Evolutionary conservation across 148 eudicot species (phyloP).

Genomic region (Persicaria tinctoria): DNA sequence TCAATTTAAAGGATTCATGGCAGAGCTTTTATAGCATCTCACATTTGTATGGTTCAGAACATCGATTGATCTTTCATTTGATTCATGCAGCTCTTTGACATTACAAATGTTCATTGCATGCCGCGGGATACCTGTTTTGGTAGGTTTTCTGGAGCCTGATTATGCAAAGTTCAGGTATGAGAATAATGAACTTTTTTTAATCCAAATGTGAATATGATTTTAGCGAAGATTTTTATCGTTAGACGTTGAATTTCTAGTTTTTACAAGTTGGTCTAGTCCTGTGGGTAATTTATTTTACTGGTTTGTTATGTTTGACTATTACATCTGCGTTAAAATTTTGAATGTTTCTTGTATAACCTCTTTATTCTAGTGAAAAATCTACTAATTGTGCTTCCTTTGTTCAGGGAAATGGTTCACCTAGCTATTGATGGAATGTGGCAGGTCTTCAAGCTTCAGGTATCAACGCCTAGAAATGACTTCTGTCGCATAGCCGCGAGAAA

Average conservation of each 20-base stretch:
- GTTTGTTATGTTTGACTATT: background rate
- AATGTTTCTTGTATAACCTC: background rate
- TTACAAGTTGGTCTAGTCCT: background rate
- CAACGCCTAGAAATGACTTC: slow-evolving; percentile 87
- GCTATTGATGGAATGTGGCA: slow-evolving; percentile 99
- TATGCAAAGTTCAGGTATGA: slow-evolving; percentile 84
- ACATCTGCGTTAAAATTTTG: background rate
- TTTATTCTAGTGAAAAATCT: background rate
- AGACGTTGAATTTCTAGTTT: too few relatives aligned
- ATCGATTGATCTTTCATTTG: background rate
- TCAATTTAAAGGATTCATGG: background rate
- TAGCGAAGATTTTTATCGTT: too few relatives aligned
- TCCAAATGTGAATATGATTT: background rate
- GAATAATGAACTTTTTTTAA: background rate
- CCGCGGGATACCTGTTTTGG: slow-evolving; percentile 93
- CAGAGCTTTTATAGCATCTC: slow-evolving; percentile 1
- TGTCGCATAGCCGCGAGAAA: slow-evolving; percentile 92
- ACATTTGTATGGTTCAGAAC: background rate
- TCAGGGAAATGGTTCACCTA: slow-evolving; percentile 99
- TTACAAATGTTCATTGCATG: slow-evolving; percentile 98
- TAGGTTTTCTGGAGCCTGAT: slow-evolving; percentile 94
- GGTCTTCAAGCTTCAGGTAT: slow-evolving; percentile 90
- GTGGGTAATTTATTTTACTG: background rate
- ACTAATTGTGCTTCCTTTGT: background rate
- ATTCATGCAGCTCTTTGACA: slow-evolving; percentile 66